Base-by-base conservation (phyloP, 2,329 filamentous ascomycete genomes). In the Penicillium sp. region DNA sequence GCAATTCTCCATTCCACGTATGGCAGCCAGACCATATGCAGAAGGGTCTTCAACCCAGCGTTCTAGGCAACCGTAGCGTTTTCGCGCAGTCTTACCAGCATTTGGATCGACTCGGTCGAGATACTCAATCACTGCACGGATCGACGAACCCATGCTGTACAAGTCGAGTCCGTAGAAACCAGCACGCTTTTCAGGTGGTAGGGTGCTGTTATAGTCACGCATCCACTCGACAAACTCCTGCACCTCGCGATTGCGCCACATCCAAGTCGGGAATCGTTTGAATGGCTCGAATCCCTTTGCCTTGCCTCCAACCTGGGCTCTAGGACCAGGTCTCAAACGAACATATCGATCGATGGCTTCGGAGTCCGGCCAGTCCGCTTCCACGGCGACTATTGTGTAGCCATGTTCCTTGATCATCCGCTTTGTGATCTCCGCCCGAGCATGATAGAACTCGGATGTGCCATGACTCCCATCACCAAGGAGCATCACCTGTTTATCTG, bases 311-410 rank as follows among this genome's bases (percentile, higher is more conserved):
- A 78, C 64, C 40, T 70, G 61, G 35, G 71, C 70, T 63, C 77
- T 68, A 22, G 71, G 68, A 30, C 78, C 70, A 14, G 80, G 78
- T 14, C 80, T 76, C 53, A 78, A 75, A 6, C 82, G 78, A 14
- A 84, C 80, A 57, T 83, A 84, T 46, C 80, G 76, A 62, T 85
- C 83, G 35, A 85, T 75, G 1, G 75, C 74, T 62, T 83, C 80
- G 30, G 81, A 81, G 63, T 85, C 83, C 1, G 82, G 82, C 82
- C 82, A 85, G 73, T 85, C 83, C 22, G 79, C 81, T 69, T 85
- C 82, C 7, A 83, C 74, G 25, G 81, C 81, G 8, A 85, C 77
- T 48, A 81, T 79, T 40, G 78, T 83, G 72, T 82, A 84, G 54
- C 81, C 81, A 65, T 85, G 82, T 42, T 80, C 66, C 6, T 77